Evolutionary conservation across 192 early-diverging fungal genomes (phyloP), one percentile per base, ranked within the genome.

Genomic region (Coemansia sp.): DNA sequence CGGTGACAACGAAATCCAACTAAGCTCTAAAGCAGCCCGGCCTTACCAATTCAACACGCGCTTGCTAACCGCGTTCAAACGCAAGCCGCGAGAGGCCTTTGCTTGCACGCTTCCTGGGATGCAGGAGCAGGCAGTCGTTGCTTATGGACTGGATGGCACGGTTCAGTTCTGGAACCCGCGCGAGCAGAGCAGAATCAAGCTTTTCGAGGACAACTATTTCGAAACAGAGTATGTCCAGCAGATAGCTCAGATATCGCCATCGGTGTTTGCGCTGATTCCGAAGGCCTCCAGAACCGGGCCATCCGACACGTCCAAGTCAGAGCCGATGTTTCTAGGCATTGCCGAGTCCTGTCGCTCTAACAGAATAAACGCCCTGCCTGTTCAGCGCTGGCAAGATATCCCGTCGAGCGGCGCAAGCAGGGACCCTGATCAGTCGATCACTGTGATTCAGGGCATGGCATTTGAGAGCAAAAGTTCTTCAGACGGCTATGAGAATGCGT

Each of bases 111-210:
- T 77, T 49, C 59, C 68, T 16, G 63, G 63, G 6, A 42, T 45
- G 32, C 17, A 57, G 17, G 40, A 61, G 16, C 62, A 64, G 16
- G 57, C 54, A 18, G 40, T 67, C 2, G 69, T 72, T 2, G 70
- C 76, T 14, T 72, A 77, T 31, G 70, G 70, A 29, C 51, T 77
- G 59, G 76, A 77, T 34, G 67, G 70, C 12, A 28, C 76, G 11
- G 67, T 77, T 32, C 69, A 72, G 63, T 51, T 77, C 30, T 77
- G 76, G 76, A 49, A 72, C 28, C 76, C 76, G 16, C 28, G 49
- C 2, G 38, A 17, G n/a, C 48, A 60, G 36, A 20, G 5, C n/a
- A 4, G 33, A 3, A 51, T 7, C 14, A 31, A 30, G 45, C 4
- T 2, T 16, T 52, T 69, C 0, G 36, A 4, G 5, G 64, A 48